Conservation (phyloP, 805 yeast genomes). For the Ogataea corticis region DNA sequence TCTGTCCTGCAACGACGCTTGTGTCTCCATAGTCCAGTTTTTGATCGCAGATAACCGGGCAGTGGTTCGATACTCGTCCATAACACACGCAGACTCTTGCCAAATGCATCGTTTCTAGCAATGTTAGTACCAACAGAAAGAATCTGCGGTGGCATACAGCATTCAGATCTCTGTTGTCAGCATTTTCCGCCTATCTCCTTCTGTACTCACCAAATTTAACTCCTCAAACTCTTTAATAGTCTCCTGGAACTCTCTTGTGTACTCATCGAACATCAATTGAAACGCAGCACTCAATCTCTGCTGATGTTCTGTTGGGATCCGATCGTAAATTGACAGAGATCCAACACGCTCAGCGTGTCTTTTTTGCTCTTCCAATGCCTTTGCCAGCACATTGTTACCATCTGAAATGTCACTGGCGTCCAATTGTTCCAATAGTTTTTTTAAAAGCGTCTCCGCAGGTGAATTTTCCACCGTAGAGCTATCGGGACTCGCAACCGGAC, state of each 20-base stretch:
- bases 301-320: slow-evolving; percentile 28
- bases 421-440: neutral
- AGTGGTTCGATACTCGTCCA: slow-evolving; percentile 26
- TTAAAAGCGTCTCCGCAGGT: neutral
- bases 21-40: slow-evolving; percentile 22
- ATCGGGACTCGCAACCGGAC: slow-evolving; percentile 4
- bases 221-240: slow-evolving; percentile 23
- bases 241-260: slow-evolving; percentile 22
- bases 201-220: slow-evolving; percentile 18
- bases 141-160: too few species aligned
- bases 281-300: slow-evolving; percentile 22
- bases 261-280: slow-evolving; percentile 24
- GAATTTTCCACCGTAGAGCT: neutral
- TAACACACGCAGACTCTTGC: slow-evolving; percentile 28
- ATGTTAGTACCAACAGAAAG: neutral
- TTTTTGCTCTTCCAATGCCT: neutral
- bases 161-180: too few species aligned
- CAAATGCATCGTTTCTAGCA: slow-evolving; percentile 24
- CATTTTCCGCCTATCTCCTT: too few species aligned
- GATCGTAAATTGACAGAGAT: slow-evolving; percentile 10
- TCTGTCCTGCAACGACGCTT: slow-evolving; percentile 13
- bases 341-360: neutral
- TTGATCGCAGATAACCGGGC: slow-evolving; percentile 17
- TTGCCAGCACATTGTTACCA: neutral
- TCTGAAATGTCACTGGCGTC: neutral